These are phyloP conservation scores for Capronia epimyces DNA, from an alignment of 2,329 filamentous ascomycete species.

Conservation along the genomic window DNA sequence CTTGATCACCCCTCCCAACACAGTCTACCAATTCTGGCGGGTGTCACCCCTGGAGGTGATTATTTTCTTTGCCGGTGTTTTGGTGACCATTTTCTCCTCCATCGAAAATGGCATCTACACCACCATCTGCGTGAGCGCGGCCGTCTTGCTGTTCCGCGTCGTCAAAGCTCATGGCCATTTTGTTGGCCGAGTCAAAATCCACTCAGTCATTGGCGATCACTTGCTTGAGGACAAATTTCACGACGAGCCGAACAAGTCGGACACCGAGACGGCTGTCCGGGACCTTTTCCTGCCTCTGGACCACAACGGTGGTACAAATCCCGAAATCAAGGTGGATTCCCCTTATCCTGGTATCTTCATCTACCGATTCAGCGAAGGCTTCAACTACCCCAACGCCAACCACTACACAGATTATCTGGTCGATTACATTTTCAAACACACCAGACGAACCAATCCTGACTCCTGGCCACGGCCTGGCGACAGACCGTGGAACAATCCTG, in stretches of 20 bases:
- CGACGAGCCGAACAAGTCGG: constrained; percentile 22
- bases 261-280: constrained; percentile 41
- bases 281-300: constrained; percentile 83
- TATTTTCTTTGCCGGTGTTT: constrained; percentile 88
- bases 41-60: constrained; percentile 84
- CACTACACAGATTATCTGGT: constrained; percentile 78
- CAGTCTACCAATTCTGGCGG: constrained; percentile 90
- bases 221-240: constrained; percentile 58
- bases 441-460: constrained; percentile 68
- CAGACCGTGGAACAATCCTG: constrained; percentile 91
- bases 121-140: constrained; percentile 71
- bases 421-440: constrained; percentile 61
- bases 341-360: constrained; percentile 93
- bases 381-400: constrained; percentile 92
- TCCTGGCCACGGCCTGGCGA: constrained; percentile 64
- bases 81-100: constrained; percentile 78
- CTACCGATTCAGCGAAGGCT: constrained; percentile 88
- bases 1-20: constrained; percentile 83
- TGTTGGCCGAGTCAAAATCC: constrained; percentile 74
- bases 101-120: constrained; percentile 93
- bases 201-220: constrained; percentile 75
- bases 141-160: constrained; percentile 74
- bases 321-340: constrained; percentile 67
- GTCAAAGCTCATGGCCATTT: constrained; percentile 78
- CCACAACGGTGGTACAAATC: constrained; percentile 87